Base-by-base conservation (phyloP, 2,329 filamentous ascomycete genomes). In the Colletotrichum sansevieriae region DNA sequence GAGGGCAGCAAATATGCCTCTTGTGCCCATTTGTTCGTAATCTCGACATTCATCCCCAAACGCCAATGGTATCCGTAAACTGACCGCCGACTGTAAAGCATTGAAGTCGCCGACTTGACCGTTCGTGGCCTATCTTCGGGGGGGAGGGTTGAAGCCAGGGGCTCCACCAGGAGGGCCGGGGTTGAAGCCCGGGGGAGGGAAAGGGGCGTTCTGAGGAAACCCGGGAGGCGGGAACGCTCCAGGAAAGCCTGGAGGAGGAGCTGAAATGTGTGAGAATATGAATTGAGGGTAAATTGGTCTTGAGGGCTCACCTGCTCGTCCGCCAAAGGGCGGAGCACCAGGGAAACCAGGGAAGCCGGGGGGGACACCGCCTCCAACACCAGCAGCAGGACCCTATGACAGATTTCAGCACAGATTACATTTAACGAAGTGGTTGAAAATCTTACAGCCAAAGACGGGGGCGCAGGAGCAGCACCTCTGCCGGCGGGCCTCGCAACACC, bases 401-500 rank as follows among this genome's bases (percentile, higher is more conserved):
- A 13, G 10, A 41, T 37, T 18, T 57, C n/a, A 52, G 33, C 43
- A 18, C n/a, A 13, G 3, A 12, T 9, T 10, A 8, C 29, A 13
- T 15, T 33, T n/a, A 37, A 10, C 25, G 8, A 20, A 13, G 15
- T 11, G 1, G 18, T 47, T 58, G 9, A 43, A 47, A 60, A 62
- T 78, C 85, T 72, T 82, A 89, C 95, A 75, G 94, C 93, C 72
- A 98, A 86, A 63, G 95, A 94, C 75, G 95, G 88, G 37, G 93
- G 91, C 43, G 79, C 77, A 25, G 66, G 66, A 85, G 82, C 78
- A 70, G 87, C 84, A 73, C 96, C 96, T 80, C 96, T 89, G 74
- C 96, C 96, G 76, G 95, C 95, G 74, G 96, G 94, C 78, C 94
- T 91, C 72, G 94, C 92, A 73, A 98, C 94, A 76, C 96, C 96